Conservation (phyloP, 108 stramenopile genomes). For the Fragilaria crotonensis region DNA sequence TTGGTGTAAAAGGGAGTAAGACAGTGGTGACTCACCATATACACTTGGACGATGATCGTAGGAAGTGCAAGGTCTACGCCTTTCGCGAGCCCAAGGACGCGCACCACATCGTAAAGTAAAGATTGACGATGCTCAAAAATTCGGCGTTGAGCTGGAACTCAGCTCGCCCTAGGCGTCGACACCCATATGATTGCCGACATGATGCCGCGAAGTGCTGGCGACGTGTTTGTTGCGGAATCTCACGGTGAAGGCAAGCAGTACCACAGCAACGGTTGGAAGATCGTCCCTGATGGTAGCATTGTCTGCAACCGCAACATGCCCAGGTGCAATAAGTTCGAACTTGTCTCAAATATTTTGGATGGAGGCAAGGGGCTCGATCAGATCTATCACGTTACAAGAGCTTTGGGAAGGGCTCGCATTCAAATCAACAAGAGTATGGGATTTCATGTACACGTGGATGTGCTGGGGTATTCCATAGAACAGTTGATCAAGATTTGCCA, state of each 20-base stretch:
- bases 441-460: conserved; percentile 51
- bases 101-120: neutral
- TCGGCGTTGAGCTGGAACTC: conserved; percentile 34
- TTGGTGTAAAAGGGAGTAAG: conserved; percentile 36
- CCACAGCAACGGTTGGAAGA: conserved; percentile 25
- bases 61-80: neutral
- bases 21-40: neutral
- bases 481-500: conserved; percentile 53
- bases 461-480: conserved; percentile 10
- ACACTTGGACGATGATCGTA: neutral
- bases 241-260: neutral
- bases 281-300: conserved; percentile 37
- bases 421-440: conserved; percentile 33
- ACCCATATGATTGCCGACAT: neutral
- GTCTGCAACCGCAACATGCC: conserved; percentile 23
- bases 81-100: neutral
- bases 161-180: conserved; percentile 8
- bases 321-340: conserved; percentile 37
- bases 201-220: neutral
- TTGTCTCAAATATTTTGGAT: conserved; percentile 40
- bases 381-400: conserved; percentile 32
- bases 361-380: conserved; percentile 47
- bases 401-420: conserved; percentile 6
- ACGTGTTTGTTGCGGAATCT: neutral
- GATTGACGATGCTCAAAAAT: conserved; percentile 4